These are phyloP conservation scores for Xylariaceae sp. DNA, from an alignment of 2,329 filamentous ascomycete species.

Conservation along the genomic window DNA sequence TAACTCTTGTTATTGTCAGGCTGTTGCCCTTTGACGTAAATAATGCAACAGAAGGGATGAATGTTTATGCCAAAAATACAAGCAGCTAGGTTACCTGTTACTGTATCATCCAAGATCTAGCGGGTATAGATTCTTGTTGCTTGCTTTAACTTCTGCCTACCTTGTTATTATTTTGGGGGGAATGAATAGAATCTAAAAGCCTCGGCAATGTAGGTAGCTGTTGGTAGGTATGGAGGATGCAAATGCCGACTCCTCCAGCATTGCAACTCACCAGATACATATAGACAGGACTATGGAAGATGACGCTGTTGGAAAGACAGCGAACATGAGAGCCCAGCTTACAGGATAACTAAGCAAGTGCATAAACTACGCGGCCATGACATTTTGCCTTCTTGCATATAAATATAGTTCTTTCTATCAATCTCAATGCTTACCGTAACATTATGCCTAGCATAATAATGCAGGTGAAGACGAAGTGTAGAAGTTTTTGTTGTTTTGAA, in stretches of 20 bases:
- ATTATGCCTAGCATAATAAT: not conserved
- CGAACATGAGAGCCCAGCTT: slow-evolving; percentile 6
- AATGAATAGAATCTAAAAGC: slow-evolving; percentile 8
- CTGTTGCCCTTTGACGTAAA: no score
- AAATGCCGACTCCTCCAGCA: no score
- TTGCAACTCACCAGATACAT: slow-evolving; percentile 2
- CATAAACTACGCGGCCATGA: no score
- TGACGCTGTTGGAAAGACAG: slow-evolving; percentile 1
- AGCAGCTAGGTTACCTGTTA: slow-evolving; percentile 1
- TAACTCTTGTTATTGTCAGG: no score
- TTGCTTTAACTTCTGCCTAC: not conserved
- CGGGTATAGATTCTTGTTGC: not conserved
- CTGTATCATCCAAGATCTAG: slow-evolving; percentile 8
- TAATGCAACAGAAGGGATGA: not conserved
- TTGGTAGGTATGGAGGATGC: not conserved
- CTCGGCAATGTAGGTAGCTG: no score
- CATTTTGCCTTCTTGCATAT: not conserved
- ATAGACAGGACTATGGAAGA: slow-evolving; percentile 1
- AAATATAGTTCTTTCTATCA: not conserved
- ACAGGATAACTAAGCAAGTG: no score
- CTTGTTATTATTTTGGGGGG: slow-evolving; percentile 3
- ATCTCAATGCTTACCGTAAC: not conserved
- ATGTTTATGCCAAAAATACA: slow-evolving; percentile 11
- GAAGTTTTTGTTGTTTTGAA: no score
- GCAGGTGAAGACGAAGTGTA: no score